These are phyloP conservation scores for Limonomyces culmigenus DNA, from an alignment of 1,284 basidiomycete species.

Conservation along the genomic window DNA sequence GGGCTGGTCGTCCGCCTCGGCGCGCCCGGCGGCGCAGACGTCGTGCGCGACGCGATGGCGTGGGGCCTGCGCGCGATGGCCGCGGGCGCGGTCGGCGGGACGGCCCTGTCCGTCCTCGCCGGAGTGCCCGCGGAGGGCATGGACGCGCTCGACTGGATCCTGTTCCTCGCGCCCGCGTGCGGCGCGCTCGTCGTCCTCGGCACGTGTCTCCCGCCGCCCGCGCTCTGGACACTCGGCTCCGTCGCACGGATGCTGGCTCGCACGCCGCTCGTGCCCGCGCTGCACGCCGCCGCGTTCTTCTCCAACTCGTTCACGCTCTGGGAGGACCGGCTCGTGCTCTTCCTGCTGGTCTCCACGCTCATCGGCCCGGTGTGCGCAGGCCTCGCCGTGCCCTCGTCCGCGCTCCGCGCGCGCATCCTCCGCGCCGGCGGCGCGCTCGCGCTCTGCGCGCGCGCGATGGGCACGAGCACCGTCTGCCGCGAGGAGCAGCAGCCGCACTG, in stretches of 20 bases:
- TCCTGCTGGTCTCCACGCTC: constrained; percentile 53
- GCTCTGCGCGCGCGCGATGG: constrained; percentile 57
- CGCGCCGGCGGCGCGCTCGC: constrained; percentile 53
- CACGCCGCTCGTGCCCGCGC: constrained; percentile 35
- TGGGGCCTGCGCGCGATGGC: background rate
- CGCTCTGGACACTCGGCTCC: constrained; percentile 17
- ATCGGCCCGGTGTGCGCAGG: constrained; percentile 41
- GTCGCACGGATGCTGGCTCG: too few species aligned
- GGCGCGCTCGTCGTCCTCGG: background rate
- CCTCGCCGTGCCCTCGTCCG: constrained; percentile 44
- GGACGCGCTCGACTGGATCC: background rate
- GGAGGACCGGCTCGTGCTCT: constrained; percentile 78
- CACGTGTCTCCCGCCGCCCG: constrained; percentile 9
- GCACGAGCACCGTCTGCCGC: constrained; percentile 71
- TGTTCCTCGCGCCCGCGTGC: constrained; percentile 1
- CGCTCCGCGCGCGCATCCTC: constrained; percentile 63
- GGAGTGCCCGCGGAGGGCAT: background rate
- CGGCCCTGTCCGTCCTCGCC: background rate
- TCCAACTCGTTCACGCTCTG: constrained; percentile 94
- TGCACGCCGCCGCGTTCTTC: constrained; percentile 61
- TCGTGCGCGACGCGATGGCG: background rate
- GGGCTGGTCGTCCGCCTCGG: constrained; percentile 18
- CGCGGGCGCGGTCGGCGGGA: background rate
- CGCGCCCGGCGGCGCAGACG: background rate
- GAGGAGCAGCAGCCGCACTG: constrained; percentile 73